Conservation (phyloP, 2,329 filamentous ascomycete species). For the Fusarium paranaense region DNA sequence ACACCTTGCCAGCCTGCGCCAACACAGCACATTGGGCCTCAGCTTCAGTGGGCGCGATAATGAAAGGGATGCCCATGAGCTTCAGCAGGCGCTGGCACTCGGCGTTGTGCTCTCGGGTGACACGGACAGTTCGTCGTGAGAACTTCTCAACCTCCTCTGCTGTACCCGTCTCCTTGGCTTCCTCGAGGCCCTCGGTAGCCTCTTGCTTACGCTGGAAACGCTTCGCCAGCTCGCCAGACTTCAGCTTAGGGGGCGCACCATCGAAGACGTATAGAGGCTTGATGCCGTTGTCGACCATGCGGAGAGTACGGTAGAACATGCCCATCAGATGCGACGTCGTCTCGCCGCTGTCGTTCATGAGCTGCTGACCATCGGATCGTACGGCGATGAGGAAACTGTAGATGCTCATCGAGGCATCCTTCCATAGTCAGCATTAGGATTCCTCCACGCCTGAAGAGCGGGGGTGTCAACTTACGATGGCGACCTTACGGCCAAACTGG, state of each 20-base stretch:
- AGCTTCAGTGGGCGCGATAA: constrained; percentile 95
- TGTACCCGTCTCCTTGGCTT: constrained; percentile 96
- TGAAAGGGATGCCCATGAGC: constrained; percentile 96
- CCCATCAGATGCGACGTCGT: constrained; percentile 99
- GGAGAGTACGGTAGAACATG: constrained; percentile 98
- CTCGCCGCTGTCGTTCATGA: constrained; percentile 94
- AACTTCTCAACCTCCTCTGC: constrained; percentile 99
- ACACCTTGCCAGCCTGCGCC: constrained; percentile 92
- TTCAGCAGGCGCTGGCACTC: constrained; percentile 93
- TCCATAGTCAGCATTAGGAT: constrained; percentile 7
- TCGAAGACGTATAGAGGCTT: constrained; percentile 99
- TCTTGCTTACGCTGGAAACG: constrained; percentile 95
- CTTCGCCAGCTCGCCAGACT: constrained; percentile 96
- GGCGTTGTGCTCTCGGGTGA: constrained; percentile 95
- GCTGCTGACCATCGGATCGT: constrained; percentile 94
- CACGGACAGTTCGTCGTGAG: constrained; percentile 89
- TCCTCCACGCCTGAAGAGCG: too few species aligned
- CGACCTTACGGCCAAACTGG: constrained; percentile 97
- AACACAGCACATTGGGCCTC: constrained; percentile 96
- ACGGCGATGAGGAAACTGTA: constrained; percentile 99
- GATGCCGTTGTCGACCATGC: constrained; percentile 98
- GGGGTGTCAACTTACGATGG: constrained; percentile 76
- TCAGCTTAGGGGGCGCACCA: constrained; percentile 94
- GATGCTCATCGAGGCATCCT: constrained; percentile 88
- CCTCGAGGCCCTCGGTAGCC: constrained; percentile 88